Evolutionary conservation across 2,329 filamentous ascomycete genomes (phyloP).

Genomic region (Talaromyces sp.): DNA sequence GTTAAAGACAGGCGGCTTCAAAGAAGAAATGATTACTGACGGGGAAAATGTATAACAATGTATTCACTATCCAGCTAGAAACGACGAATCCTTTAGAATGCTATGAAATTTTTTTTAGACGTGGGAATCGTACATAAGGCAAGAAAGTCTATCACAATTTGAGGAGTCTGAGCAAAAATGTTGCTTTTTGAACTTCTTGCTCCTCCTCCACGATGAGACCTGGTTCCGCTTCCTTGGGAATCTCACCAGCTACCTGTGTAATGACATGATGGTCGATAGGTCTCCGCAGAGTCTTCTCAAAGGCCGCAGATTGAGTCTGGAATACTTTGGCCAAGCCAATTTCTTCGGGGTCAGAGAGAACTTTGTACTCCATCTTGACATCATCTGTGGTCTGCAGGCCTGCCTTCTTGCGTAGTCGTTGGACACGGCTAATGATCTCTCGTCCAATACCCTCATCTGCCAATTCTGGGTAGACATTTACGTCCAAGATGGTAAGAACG

Average conservation of each 20-base stretch:
- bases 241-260: conserved; percentile 52
- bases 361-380: conserved; percentile 87
- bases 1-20: conserved; percentile 46
- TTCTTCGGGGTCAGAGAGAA: conserved; percentile 73
- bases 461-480: conserved; percentile 76
- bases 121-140: conserved; percentile 10
- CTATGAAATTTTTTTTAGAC: conserved; percentile 9
- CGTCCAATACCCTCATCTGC: conserved; percentile 83
- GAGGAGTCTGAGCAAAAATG: conserved; percentile 70
- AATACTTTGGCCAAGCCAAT: conserved; percentile 71
- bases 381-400: conserved; percentile 89
- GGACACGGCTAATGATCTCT: conserved; percentile 89
- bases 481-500: conserved; percentile 86
- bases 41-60: neutral
- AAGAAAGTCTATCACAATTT: conserved; percentile 55
- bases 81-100: neutral
- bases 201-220: conserved; percentile 75
- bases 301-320: conserved; percentile 61
- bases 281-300: conserved; percentile 74
- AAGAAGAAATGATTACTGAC: conserved; percentile 43
- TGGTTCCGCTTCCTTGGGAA: conserved; percentile 52
- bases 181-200: conserved; percentile 80
- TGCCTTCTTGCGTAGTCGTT: conserved; percentile 89
- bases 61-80: conserved; percentile 11
- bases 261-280: conserved; percentile 68